Conservation (phyloP, 352 stramenopile genomes). For the Elongisporangium undulatum region DNA sequence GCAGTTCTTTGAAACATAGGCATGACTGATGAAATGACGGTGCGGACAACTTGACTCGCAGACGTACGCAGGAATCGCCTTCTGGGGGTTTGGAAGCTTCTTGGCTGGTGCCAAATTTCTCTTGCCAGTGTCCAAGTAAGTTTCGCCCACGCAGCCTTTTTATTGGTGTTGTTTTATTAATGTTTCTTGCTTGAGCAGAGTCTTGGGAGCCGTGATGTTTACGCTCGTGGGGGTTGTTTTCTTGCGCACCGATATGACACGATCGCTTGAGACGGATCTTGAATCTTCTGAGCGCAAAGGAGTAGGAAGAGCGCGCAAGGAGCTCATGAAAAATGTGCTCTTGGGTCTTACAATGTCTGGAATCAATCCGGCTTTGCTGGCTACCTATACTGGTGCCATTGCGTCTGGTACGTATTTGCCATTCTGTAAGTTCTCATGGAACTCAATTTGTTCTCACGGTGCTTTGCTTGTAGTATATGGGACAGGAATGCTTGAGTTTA, state of each 20-base stretch:
- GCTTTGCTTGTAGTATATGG: conserved; percentile 56
- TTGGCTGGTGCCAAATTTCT: conserved; percentile 79
- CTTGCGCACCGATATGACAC: conserved; percentile 76
- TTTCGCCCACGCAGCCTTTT: background rate
- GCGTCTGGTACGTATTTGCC: conserved; percentile 49
- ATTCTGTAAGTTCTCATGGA: background rate
- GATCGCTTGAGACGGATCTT: conserved; percentile 55
- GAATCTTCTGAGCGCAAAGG: conserved; percentile 46
- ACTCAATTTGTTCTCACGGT: background rate
- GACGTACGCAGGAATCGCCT: conserved; percentile 86
- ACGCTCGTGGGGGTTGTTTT: conserved; percentile 79
- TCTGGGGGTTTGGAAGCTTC: conserved; percentile 89
- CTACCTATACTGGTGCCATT: conserved; percentile 85
- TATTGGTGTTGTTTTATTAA: conserved; percentile 5
- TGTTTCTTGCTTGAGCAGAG: conserved; percentile 20
- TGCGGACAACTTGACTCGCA: conserved; percentile 14
- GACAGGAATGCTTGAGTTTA: conserved; percentile 86
- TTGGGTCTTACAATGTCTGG: conserved; percentile 86
- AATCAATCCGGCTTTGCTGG: conserved; percentile 81
- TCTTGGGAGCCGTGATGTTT: conserved; percentile 84
- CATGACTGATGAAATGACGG: background rate
- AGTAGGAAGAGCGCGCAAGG: conserved; percentile 41
- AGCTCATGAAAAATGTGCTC: conserved; percentile 78
- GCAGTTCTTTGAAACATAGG: background rate
- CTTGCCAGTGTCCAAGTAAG: conserved; percentile 80